Conservation (phyloP, 257 asterid species). For the Penstemon newberryi region DNA sequence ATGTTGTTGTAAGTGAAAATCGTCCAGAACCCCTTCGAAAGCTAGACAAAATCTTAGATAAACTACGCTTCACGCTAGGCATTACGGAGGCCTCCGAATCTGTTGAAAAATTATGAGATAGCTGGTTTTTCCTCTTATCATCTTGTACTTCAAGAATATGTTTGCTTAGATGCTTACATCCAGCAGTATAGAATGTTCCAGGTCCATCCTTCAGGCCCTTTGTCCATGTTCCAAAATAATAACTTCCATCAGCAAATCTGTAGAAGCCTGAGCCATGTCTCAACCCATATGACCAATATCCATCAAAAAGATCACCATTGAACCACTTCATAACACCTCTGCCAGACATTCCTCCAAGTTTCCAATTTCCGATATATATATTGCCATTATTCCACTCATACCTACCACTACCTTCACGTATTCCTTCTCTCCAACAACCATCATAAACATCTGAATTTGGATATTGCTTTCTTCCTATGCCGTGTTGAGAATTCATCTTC, state of each 20-base stretch:
- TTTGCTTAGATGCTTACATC: constrained; percentile 48
- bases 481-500: constrained; percentile 88
- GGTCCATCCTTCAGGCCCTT: constrained; percentile 86
- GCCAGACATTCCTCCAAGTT: constrained; percentile 69
- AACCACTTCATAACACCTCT: constrained; percentile 94
- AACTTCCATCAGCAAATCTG: constrained; percentile 78
- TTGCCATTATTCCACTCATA: constrained; percentile 77
- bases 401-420: constrained; percentile 89
- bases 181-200: constrained; percentile 83
- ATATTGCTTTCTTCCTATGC: constrained; percentile 83
- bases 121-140: constrained; percentile 46
- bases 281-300: constrained; percentile 80
- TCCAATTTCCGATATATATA: constrained; percentile 87
- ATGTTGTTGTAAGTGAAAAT: constrained; percentile 41
- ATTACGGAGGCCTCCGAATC: constrained; percentile 43
- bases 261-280: constrained; percentile 84
- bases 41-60: constrained; percentile 59
- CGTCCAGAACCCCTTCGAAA: constrained; percentile 50
- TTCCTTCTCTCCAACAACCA: constrained; percentile 94
- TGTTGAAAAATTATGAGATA: constrained; percentile 41
- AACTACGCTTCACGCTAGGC: constrained; percentile 51
- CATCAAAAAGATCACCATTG: constrained; percentile 83
- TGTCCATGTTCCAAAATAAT: constrained; percentile 90
- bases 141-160: constrained; percentile 43
- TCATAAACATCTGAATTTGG: constrained; percentile 79